A percentile compares a stretch with the other conserved stretches of the same genome.
Conservation (phyloP, 306 rosid species). For the Cucurbita pepo region DNA sequence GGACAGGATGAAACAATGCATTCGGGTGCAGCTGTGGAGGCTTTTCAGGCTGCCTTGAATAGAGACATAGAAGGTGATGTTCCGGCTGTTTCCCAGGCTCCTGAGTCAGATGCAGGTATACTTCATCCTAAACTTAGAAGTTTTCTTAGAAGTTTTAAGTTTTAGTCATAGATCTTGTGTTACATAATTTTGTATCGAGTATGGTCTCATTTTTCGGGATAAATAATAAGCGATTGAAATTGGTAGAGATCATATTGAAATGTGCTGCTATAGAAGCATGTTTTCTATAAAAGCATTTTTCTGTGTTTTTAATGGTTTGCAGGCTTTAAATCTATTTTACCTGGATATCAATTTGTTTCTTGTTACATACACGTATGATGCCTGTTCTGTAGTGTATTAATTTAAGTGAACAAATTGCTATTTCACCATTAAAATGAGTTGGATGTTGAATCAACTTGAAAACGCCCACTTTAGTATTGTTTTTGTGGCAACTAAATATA, state of each 20-base stretch:
- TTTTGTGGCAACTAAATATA: not conserved
- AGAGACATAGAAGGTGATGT: slow-evolving; percentile 68
- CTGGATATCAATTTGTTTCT: not conserved
- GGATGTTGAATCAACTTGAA: not conserved
- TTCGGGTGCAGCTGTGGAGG: slow-evolving; percentile 78
- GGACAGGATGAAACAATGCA: slow-evolving; percentile 75
- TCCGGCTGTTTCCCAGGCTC: slow-evolving; percentile 26
- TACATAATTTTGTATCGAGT: not conserved
- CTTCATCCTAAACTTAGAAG: not conserved
- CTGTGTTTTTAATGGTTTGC: not conserved
- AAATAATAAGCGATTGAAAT: not conserved
- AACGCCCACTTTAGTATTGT: not conserved
- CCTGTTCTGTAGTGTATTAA: not conserved
- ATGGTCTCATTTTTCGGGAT: not conserved
- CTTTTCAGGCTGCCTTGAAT: slow-evolving; percentile 72
- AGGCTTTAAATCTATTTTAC: not conserved
- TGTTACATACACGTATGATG: not conserved
- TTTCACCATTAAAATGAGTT: not conserved
- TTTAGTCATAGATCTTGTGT: not conserved
- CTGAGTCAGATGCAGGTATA: slow-evolving; percentile 43
- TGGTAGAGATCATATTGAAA: not conserved
- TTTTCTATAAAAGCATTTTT: not conserved
- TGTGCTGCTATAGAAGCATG: not conserved
- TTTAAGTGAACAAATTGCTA: not conserved
- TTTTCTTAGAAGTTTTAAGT: not conserved